phyloP scores from a whole-genome alignment of 2,329 filamentous ascomycete genomes.

The Ophiosphaerella herpotricha region DNA sequence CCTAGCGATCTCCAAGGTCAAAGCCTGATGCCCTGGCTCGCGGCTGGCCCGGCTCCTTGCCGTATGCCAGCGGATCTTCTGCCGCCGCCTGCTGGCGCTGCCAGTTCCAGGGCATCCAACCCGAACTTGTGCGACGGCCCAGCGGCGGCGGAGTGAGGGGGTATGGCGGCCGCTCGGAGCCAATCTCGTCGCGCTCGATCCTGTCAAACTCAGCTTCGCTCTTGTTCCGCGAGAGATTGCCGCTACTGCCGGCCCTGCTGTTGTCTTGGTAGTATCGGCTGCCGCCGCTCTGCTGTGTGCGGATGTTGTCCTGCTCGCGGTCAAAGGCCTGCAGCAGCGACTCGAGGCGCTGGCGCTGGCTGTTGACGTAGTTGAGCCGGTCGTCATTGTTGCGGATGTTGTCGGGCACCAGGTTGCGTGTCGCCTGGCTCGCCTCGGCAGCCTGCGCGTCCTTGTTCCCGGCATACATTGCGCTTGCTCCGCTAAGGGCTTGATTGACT shows the following conservation, averaged over 20 bases:
- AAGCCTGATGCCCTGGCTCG: slow-evolving; percentile 36
- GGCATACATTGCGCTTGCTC: slow-evolving; percentile 57
- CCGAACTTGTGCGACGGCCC: slow-evolving; percentile 39
- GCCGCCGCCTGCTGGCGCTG: slow-evolving; percentile 24
- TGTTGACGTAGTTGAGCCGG: slow-evolving; percentile 72
- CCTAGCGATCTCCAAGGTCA: slow-evolving; percentile 39
- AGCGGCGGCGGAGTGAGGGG: slow-evolving; percentile 39
- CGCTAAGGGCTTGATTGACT: slow-evolving; percentile 73
- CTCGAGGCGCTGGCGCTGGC: slow-evolving; percentile 77
- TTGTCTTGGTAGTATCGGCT: slow-evolving; percentile 51
- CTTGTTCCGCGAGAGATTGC: slow-evolving; percentile 74
- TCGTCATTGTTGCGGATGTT: slow-evolving; percentile 68
- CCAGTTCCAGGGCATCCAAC: slow-evolving; percentile 60
- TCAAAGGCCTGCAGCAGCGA: slow-evolving; percentile 78
- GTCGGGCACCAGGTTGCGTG: slow-evolving; percentile 69
- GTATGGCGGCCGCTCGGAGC: slow-evolving; percentile 53
- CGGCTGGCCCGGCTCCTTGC: slow-evolving; percentile 29
- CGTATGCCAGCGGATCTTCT: slow-evolving; percentile 43
- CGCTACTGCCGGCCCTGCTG: slow-evolving; percentile 16
- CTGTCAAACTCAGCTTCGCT: slow-evolving; percentile 91
- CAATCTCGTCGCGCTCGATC: slow-evolving; percentile 71
- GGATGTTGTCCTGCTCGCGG: slow-evolving; percentile 70
- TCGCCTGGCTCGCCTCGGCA: slow-evolving; percentile 60
- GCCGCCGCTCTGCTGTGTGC: slow-evolving; percentile 46
- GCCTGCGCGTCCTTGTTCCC: slow-evolving; percentile 48